Evolutionary conservation across 768 basidiomycete genomes (phyloP).

Genomic region (Hericium alpestre): DNA sequence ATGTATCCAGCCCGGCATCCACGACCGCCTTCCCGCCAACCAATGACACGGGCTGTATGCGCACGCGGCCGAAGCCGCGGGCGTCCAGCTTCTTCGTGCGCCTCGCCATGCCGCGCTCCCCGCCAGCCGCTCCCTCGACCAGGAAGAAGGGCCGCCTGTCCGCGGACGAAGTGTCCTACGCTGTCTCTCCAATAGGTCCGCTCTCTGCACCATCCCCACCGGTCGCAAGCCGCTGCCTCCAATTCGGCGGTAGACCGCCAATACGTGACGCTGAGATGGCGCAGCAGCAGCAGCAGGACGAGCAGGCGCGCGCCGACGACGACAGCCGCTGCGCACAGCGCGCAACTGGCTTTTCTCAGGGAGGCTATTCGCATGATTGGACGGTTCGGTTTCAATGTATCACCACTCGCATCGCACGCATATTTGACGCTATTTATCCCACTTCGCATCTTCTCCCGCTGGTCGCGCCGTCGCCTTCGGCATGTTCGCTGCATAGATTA

Average conservation of each 20-base stretch:
- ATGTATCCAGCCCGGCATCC: constrained; percentile 17
- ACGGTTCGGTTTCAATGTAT: neutral
- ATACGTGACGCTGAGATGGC: neutral
- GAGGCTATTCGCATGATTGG: constrained; percentile 19
- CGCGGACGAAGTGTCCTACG: neutral
- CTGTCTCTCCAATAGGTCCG: neutral
- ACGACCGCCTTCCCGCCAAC: constrained; percentile 16
- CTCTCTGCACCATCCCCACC: neutral
- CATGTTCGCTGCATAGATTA: no score
- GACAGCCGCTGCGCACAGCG: constrained; percentile 22
- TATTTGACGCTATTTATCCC: neutral
- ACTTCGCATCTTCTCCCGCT: neutral
- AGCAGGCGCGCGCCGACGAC: constrained; percentile 17
- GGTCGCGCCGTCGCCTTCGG: no score
- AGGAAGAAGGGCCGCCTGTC: constrained; percentile 5
- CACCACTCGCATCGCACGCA: neutral
- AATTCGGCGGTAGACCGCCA: neutral
- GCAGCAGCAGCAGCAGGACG: constrained; percentile 6
- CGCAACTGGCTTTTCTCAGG: constrained; percentile 26
- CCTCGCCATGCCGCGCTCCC: constrained; percentile 21
- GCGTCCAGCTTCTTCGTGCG: constrained; percentile 23
- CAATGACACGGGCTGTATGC: constrained; percentile 8
- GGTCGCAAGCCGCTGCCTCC: neutral
- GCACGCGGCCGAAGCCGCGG: constrained; percentile 21
- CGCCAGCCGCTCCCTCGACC: constrained; percentile 14